phyloP scores from a whole-genome alignment of 2,329 filamentous ascomycete species.

The Sclerotinia nivalis region DNA sequence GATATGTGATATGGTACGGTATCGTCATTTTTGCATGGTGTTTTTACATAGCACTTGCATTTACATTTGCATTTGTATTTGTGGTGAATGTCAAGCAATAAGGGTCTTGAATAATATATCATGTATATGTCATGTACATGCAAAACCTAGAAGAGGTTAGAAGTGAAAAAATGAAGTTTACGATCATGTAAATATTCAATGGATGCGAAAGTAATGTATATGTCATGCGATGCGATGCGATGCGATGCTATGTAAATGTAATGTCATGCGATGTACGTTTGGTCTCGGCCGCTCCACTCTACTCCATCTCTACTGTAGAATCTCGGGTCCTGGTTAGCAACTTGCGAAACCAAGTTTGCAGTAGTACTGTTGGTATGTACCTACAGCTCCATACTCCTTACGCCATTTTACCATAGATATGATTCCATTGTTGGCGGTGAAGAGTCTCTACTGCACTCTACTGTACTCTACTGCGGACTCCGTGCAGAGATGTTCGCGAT shows the following conservation, averaged over 20 bases:
- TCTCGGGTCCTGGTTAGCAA: constrained; percentile 1
- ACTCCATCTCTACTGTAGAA: neutral
- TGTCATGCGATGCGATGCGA: constrained; percentile 12
- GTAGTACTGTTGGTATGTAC: neutral
- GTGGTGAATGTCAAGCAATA: neutral
- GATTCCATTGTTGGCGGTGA: constrained; percentile 5
- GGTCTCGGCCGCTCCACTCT: neutral
- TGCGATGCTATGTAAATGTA: constrained; percentile 6
- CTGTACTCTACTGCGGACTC: neutral
- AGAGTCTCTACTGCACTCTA: constrained; percentile 2
- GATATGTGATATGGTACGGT: neutral
- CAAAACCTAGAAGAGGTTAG: neutral
- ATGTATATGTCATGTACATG: constrained; percentile 12
- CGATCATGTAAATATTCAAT: neutral
- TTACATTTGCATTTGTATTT: neutral
- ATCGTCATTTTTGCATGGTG: neutral
- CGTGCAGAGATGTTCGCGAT: constrained; percentile 1
- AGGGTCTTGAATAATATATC: neutral
- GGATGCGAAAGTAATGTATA: neutral
- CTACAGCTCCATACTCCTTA: neutral
- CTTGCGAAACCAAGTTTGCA: constrained; percentile 8
- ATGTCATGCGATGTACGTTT: constrained; percentile 19
- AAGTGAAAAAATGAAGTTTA: neutral
- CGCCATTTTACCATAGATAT: neutral
- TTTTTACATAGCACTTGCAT: neutral